Evolutionary conservation across 257 asterid species (phyloP).

Genomic region (Coffea canephora): DNA sequence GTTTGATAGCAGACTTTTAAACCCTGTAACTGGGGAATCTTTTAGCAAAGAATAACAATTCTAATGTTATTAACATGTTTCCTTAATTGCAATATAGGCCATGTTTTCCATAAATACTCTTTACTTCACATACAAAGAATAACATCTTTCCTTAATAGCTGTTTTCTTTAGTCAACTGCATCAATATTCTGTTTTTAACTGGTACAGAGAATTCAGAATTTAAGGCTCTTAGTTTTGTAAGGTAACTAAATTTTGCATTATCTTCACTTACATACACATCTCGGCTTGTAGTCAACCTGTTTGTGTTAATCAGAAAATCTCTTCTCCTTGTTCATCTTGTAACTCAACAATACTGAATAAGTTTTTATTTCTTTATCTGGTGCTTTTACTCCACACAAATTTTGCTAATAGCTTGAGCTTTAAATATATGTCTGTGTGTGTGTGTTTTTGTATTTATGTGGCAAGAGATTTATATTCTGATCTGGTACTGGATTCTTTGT

Average conservation of each 20-base stretch:
- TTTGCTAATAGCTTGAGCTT: background rate
- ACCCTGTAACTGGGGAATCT: conserved; percentile 6
- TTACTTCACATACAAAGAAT: background rate
- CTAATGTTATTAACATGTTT: conserved; percentile 18
- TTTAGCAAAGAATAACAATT: conserved; percentile 13
- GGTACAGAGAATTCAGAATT: background rate
- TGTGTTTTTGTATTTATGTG: background rate
- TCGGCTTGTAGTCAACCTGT: background rate
- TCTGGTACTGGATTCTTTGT: background rate
- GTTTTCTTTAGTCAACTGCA: background rate
- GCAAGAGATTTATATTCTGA: background rate
- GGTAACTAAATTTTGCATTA: background rate
- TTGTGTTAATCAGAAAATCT: background rate
- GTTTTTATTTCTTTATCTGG: background rate
- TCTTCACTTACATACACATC: background rate
- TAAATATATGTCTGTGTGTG: too few species aligned
- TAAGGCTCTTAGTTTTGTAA: background rate
- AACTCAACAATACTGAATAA: background rate
- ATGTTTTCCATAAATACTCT: too few species aligned
- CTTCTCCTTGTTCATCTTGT: background rate
- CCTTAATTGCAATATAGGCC: background rate
- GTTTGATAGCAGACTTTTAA: conserved; percentile 18
- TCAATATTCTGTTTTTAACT: background rate
- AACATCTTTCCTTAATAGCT: conserved; percentile 10
- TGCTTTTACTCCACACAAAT: background rate